Evolutionary conservation across 2,329 filamentous ascomycete species (phyloP).

Genomic region (Alternaria gansuensis): DNA sequence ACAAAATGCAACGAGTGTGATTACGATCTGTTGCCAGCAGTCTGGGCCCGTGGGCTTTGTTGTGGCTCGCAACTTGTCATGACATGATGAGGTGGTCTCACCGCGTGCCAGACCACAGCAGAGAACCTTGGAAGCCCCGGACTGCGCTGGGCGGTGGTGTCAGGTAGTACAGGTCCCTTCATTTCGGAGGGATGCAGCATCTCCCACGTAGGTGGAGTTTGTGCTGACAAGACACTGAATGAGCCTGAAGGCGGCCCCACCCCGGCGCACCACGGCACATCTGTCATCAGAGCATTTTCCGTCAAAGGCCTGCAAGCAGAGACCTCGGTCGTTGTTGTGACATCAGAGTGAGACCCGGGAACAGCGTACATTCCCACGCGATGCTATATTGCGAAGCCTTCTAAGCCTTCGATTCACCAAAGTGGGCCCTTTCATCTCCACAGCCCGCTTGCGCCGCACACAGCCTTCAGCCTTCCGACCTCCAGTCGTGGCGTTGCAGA

Average conservation of each 20-base stretch:
- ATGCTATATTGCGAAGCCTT: conserved; percentile 34
- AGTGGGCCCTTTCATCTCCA: conserved; percentile 29
- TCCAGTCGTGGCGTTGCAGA: conserved; percentile 42
- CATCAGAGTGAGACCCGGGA: conserved; percentile 35
- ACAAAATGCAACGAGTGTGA: conserved; percentile 27
- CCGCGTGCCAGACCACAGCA: conserved; percentile 30
- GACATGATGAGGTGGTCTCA: conserved; percentile 30
- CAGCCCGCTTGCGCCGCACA: conserved; percentile 29
- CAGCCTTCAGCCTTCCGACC: conserved; percentile 25
- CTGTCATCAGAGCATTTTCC: conserved; percentile 32
- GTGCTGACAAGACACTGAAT: conserved; percentile 50
- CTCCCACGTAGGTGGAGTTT: conserved; percentile 47
- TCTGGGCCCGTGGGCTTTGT: conserved; percentile 27
- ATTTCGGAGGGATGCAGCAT: conserved; percentile 53
- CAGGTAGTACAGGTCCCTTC: conserved; percentile 51
- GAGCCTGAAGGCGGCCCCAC: conserved; percentile 48
- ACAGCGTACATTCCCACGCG: conserved; percentile 33
- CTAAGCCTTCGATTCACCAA: conserved; percentile 40
- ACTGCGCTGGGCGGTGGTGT: conserved; percentile 28
- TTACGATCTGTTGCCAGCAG: conserved; percentile 22
- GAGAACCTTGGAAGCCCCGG: conserved; percentile 22
- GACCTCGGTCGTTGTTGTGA: conserved; percentile 30
- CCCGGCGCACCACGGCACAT: conserved; percentile 39
- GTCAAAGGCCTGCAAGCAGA: conserved; percentile 35
- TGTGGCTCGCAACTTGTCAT: conserved; percentile 29